phyloP scores from a whole-genome alignment of 2,329 filamentous ascomycete genomes.

The Diaporthe citri region DNA sequence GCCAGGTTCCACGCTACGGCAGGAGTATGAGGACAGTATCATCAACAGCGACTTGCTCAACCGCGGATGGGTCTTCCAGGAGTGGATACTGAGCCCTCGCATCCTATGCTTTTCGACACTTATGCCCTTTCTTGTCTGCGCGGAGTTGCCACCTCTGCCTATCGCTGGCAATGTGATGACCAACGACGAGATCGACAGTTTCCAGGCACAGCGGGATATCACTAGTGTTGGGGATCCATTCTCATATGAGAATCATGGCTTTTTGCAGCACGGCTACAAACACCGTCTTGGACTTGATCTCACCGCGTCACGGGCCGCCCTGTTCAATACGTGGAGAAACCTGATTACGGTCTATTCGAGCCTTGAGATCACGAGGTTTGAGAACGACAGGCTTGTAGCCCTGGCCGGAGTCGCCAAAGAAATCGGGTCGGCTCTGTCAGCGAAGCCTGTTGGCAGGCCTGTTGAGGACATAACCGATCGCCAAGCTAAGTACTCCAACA shows the following conservation, averaged over 20 bases:
- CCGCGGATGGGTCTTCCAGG: slow-evolving; percentile 19
- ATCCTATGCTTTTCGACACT: background rate
- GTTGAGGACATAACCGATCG: no score
- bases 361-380: background rate
- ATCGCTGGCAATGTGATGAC: background rate
- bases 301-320: background rate
- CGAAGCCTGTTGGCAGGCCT: background rate
- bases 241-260: background rate
- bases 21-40: background rate
- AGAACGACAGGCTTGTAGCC: background rate
- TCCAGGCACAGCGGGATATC: background rate
- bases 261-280: background rate
- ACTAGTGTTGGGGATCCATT: background rate
- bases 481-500: background rate
- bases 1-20: background rate
- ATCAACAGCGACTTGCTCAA: background rate
- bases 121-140: background rate
- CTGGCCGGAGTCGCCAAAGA: background rate
- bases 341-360: background rate
- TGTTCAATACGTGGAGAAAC: background rate
- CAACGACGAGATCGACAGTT: background rate
- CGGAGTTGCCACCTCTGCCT: background rate
- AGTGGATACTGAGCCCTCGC: slow-evolving; percentile 12
- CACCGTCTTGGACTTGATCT: background rate
- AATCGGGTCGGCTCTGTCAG: background rate